These are phyloP conservation scores for Aureobasidium leucospermi DNA, from an alignment of 2,329 filamentous ascomycete species.

Conservation along the genomic window DNA sequence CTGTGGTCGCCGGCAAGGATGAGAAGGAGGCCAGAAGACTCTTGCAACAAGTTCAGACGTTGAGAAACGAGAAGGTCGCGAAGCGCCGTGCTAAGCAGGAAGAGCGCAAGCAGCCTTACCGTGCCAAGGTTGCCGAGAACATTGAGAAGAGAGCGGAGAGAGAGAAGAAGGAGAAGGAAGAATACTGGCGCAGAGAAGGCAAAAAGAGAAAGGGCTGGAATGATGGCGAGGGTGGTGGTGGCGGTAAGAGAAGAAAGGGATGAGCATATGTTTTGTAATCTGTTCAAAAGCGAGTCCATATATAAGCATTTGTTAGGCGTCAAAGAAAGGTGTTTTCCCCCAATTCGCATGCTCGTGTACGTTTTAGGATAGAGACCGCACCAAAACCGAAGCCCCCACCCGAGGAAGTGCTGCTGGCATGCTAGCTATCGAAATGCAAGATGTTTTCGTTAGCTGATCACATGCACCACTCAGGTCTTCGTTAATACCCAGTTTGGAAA, in stretches of 20 bases:
- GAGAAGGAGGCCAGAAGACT: slow-evolving; percentile 83
- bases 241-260: slow-evolving; percentile 24
- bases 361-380: background rate
- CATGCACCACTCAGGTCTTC: too few species aligned
- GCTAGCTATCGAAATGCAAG: background rate
- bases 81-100: slow-evolving; percentile 83
- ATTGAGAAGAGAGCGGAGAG: slow-evolving; percentile 77
- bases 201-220: slow-evolving; percentile 61
- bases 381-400: too few species aligned
- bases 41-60: slow-evolving; percentile 85
- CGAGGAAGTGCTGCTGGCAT: too few species aligned
- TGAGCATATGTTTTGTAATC: background rate
- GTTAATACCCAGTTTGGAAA: too few species aligned
- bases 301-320: slow-evolving; percentile 9
- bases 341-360: background rate
- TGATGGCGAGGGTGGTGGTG: slow-evolving; percentile 40
- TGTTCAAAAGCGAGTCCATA: slow-evolving; percentile 1
- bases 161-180: slow-evolving; percentile 86
- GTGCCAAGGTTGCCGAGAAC: slow-evolving; percentile 73
- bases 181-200: slow-evolving; percentile 88
- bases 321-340: background rate
- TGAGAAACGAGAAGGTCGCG: slow-evolving; percentile 83
- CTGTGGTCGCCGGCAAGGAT: slow-evolving; percentile 72
- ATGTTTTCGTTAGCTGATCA: background rate
- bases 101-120: slow-evolving; percentile 70